Percentiles rank a stretch among this genome's conserved stretches.
phyloP scores from a whole-genome alignment of 176 grass and related monocot species.

The Elaeis guineensis region DNA sequence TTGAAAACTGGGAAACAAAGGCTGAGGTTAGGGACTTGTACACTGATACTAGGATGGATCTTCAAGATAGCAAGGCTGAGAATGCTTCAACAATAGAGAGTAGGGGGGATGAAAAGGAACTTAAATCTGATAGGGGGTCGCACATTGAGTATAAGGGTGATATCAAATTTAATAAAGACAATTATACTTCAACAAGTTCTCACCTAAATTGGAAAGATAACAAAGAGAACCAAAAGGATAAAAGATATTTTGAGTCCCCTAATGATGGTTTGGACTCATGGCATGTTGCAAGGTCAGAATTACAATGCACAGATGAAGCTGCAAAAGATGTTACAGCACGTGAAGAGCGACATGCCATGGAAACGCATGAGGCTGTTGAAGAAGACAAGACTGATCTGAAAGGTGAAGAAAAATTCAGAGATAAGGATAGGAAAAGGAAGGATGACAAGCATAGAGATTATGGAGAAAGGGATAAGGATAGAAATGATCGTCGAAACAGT shows the following conservation, averaged over 20 bases:
- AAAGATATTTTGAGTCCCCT: conserved; percentile 35
- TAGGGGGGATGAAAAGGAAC: conserved; percentile 44
- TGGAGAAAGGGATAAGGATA: conserved; percentile 47
- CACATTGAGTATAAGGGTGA: conserved; percentile 46
- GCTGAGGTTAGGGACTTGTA: conserved; percentile 31
- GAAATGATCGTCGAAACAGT: conserved; percentile 40
- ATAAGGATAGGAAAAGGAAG: conserved; percentile 59
- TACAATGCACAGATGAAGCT: conserved; percentile 42
- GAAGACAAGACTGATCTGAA: conserved; percentile 59
- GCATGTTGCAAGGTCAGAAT: conserved; percentile 30
- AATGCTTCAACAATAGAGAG: conserved; percentile 39
- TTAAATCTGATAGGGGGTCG: conserved; percentile 33
- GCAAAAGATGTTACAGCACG: conserved; percentile 24
- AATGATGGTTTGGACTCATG: conserved; percentile 41
- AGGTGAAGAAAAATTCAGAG: conserved; percentile 55
- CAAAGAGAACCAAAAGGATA: conserved; percentile 45
- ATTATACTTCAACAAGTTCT: conserved; percentile 30
- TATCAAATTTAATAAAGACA: conserved; percentile 50
- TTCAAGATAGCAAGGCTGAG: conserved; percentile 47
- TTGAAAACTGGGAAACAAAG: conserved; percentile 37
- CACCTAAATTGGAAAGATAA: conserved; percentile 48
- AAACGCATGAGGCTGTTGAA: conserved; percentile 45
- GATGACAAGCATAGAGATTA: conserved; percentile 51
- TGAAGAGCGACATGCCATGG: conserved; percentile 31
- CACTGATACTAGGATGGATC: conserved; percentile 28